Evolutionary conservation across 2,329 filamentous ascomycete genomes (phyloP), one percentile per base, ranked within the genome.

Genomic region (Rutstroemia sp.): DNA sequence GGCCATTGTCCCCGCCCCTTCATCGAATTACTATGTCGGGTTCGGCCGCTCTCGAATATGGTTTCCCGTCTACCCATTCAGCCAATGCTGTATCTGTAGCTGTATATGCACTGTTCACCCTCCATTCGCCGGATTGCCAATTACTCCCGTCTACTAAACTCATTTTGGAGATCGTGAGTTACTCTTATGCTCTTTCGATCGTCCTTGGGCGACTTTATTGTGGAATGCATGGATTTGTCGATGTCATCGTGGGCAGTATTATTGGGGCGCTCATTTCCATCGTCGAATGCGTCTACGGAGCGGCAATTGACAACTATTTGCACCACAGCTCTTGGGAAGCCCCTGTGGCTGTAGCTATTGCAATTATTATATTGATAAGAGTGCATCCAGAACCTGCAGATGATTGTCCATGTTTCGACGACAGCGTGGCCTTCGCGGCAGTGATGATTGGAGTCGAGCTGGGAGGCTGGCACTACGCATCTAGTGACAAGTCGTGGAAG

Each of bases 1-100:
- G 94, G 27, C 94, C 94, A 1, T 76, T 97, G 21, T 96, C 92
- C 4, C 94, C 94, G 19, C 94, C 94, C 1, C 78, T 99, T 16
- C 86, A 95, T 58, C 84, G 94, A 53, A 97, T 99, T 70, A 96
- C 92, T 63, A 96, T 96, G 92, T 97, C 92, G 51, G 92, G 92
- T 3, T 96, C 90, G 5, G 92, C 89, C 3, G 91, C 92, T 9
- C 80, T 99, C 54, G 94, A 99, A 69, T 99, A 99, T 69, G 94
- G 94, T 19, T 97, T 97, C 65, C 94, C 94, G 0, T 96, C 92
- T 8, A 97, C 94, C 0, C 94, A 99, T 71, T 96, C 92, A 14
- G 94, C 94, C 49, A 99, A 99, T 71, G 94, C 94, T 2, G 88
- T 97, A 6, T 96, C 92, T 0, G 92, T 97, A 16, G 89, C 91